Evolutionary conservation across 306 rosid species (phyloP), one percentile per base, ranked within the genome.

Genomic region (Rosa rugosa): DNA sequence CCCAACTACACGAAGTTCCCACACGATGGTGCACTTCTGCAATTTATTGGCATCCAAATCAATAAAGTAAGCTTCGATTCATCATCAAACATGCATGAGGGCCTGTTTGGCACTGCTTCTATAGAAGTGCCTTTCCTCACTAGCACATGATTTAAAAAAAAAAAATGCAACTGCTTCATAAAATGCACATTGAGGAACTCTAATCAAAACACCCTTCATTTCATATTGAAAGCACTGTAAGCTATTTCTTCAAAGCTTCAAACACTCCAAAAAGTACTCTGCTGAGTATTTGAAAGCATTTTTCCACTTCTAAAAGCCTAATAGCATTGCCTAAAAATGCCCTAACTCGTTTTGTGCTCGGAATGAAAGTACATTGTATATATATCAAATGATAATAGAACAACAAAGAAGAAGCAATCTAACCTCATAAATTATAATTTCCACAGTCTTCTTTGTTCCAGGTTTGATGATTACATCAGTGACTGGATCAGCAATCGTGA

Each of bases 1-100:
- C 38, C 98, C 98, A 56, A 92, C 97, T 5, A 95, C 99, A 3
- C 99, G 90, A 67, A 95, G 92, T 92, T 95, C 99, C 99, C 98
- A 95, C 69, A 88, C 90, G 79, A 92, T 86, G 67, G 85, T 79
- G 85, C 99, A 95, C 81, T 88, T 91, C 99, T 95, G 90, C 81
- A 88, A 77, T 73, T 79, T 51, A 82, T 40, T 20, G 5, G 73
- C 36, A 11, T 31, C 74, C 70, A 53, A 72, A 75, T 40, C 73
- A 45, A 47, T 22, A 41, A 17, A 34, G 20, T 49, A 42, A 6
- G 42, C 63, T 80, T 45, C 25, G 60, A 63, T 79, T 51, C 79
- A 20, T 34, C 31, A 73, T 6, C 11, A 38, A 3, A 40, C 10
- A 38, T 47, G 47, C 20, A 75, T 31, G 25, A 18, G 47, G 2